Percentiles rank a stretch among this genome's conserved stretches.
phyloP scores from a whole-genome alignment of 2,329 filamentous ascomycete species.

The Diaporthe sp. region DNA sequence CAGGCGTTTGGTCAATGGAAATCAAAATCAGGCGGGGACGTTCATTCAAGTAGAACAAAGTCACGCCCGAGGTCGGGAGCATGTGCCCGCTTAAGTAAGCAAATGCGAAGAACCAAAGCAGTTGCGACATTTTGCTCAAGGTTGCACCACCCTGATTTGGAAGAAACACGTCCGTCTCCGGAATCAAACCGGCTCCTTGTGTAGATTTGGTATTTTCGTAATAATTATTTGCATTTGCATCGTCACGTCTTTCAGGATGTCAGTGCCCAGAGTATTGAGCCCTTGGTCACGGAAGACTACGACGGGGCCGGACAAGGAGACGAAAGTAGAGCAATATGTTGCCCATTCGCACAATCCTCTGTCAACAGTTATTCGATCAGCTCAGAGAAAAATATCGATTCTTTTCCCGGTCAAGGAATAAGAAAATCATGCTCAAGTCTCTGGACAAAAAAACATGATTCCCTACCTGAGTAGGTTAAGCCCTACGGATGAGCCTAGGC shows the following conservation, averaged over 20 bases:
- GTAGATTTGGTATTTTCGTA: neutral
- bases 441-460: neutral
- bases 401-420: neutral
- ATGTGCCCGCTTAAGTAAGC: constrained; percentile 11
- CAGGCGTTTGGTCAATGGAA: neutral
- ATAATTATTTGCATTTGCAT: neutral
- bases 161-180: neutral
- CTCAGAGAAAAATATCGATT: neutral
- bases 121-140: neutral
- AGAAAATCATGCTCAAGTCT: neutral
- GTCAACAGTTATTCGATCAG: neutral
- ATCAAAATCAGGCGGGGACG: neutral
- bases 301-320: neutral
- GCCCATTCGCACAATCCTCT: neutral
- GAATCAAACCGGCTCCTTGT: neutral
- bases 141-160: neutral
- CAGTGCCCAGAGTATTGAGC: neutral
- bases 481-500: neutral
- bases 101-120: neutral
- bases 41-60: neutral
- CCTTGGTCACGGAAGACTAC: no score
- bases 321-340: neutral
- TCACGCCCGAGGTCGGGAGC: constrained; percentile 12
- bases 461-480: neutral
- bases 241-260: neutral